Percentiles rank a stretch among this genome's conserved stretches.
phyloP scores from a whole-genome alignment of 441 rosid species.

The Corymbia calophylla region DNA sequence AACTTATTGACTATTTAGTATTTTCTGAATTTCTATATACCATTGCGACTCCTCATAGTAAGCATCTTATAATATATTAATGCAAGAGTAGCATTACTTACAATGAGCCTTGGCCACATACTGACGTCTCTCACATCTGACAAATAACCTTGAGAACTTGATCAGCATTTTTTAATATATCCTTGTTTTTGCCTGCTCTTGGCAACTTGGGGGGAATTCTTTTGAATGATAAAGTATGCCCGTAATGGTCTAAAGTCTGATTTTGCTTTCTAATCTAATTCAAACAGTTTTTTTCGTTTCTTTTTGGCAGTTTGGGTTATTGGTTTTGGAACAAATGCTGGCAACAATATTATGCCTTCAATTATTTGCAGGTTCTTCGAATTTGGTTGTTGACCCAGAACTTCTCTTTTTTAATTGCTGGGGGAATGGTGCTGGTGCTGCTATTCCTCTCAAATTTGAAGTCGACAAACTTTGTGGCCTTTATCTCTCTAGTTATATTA shows the following conservation, averaged over 20 bases:
- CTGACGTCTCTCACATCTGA: not conserved
- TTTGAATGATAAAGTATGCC: not conserved
- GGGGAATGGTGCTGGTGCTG: slow-evolving; percentile 50
- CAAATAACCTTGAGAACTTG: not conserved
- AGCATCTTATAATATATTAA: not conserved
- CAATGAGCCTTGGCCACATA: not conserved
- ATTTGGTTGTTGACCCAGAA: slow-evolving; percentile 68
- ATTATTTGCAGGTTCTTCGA: not conserved
- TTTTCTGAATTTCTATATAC: not conserved
- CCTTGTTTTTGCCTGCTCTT: not conserved
- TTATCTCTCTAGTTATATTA: slow-evolving; percentile 34
- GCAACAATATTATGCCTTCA: not conserved
- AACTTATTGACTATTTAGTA: not conserved
- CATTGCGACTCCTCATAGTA: not conserved
- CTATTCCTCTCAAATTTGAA: slow-evolving; percentile 33
- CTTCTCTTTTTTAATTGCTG: slow-evolving; percentile 66
- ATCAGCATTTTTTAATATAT: not conserved
- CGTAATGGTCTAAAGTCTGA: not conserved
- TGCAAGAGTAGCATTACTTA: not conserved
- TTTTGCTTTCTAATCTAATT: not conserved
- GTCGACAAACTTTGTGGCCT: slow-evolving; percentile 27
- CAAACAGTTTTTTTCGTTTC: not conserved
- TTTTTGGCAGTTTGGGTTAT: not conserved
- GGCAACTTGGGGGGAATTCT: not conserved
- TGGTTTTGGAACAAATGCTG: not conserved